Evolutionary conservation across 768 basidiomycete genomes (phyloP).

Genomic region (Fistulinella prunicolor): DNA sequence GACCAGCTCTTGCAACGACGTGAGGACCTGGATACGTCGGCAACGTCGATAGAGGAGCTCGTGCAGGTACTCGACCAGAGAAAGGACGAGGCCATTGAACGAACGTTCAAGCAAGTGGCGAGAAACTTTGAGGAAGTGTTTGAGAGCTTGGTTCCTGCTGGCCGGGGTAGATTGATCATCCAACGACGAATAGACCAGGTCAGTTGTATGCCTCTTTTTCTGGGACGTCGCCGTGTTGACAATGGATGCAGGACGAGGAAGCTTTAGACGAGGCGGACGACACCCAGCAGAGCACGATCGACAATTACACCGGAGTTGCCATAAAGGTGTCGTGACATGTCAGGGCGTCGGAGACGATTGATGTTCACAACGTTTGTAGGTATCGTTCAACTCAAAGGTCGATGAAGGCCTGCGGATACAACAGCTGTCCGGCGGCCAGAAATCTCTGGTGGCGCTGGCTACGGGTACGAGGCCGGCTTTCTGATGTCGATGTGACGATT

Average conservation of each 20-base stretch:
- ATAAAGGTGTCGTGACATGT: constrained; percentile 64
- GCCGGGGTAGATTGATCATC: constrained; percentile 87
- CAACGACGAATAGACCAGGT: constrained; percentile 88
- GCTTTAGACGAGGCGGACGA: constrained; percentile 71
- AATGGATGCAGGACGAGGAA: constrained; percentile 52
- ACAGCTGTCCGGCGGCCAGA: constrained; percentile 96
- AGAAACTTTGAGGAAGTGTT: constrained; percentile 98
- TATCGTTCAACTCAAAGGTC: constrained; percentile 98
- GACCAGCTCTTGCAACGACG: constrained; percentile 85
- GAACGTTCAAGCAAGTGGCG: constrained; percentile 97
- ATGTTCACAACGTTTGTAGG: constrained; percentile 42
- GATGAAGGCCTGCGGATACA: constrained; percentile 97
- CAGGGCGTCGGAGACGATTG: neutral
- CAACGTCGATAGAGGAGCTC: constrained; percentile 85
- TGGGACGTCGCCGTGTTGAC: constrained; percentile 7
- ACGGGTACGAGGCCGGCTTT: constrained; percentile 51
- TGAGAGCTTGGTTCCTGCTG: constrained; percentile 92
- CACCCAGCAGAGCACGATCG: constrained; percentile 71
- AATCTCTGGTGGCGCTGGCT: constrained; percentile 93
- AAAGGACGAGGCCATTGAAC: constrained; percentile 98
- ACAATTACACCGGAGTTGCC: constrained; percentile 95
- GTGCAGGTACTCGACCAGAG: constrained; percentile 93
- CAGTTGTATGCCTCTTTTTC: neutral
- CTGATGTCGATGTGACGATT: neutral
- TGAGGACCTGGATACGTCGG: constrained; percentile 89